A percentile compares a stretch with the other conserved stretches of the same genome.
Conservation (phyloP, 2,329 filamentous ascomycete genomes). For the Trichophyton schoenleinii region DNA sequence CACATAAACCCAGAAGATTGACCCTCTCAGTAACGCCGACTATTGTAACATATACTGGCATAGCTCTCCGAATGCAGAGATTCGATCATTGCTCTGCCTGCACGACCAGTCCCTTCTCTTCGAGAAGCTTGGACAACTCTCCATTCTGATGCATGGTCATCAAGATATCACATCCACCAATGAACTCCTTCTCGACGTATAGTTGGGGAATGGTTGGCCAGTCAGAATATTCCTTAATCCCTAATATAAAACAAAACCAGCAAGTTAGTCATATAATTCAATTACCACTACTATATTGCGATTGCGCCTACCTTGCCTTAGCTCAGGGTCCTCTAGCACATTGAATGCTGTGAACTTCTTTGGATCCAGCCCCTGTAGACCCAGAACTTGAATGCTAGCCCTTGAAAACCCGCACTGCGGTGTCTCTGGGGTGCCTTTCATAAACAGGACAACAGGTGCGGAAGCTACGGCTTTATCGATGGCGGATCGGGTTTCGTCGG, state of each 20-base stretch:
- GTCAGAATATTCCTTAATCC: constrained; percentile 98
- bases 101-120: constrained; percentile 80
- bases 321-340: constrained; percentile 79
- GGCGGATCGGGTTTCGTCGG: constrained; percentile 62
- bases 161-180: constrained; percentile 95
- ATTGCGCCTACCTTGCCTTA: constrained; percentile 57
- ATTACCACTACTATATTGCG: too few relatives aligned
- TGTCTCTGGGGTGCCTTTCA: constrained; percentile 95
- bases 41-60: background rate
- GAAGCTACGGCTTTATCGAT: constrained; percentile 84
- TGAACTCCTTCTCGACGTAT: constrained; percentile 88
- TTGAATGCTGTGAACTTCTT: constrained; percentile 97
- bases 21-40: background rate
- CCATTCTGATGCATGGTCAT: constrained; percentile 96
- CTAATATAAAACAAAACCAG: constrained; percentile 32
- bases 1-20: background rate
- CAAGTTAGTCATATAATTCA: background rate
- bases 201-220: constrained; percentile 98
- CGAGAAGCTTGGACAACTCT: constrained; percentile 77
- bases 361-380: constrained; percentile 88
- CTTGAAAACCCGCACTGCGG: constrained; percentile 96
- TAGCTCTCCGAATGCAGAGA: background rate
- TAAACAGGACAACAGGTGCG: constrained; percentile 90
- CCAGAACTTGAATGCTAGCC: constrained; percentile 87
- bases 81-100: constrained; percentile 37